Evolutionary conservation across 805 yeast genomes (phyloP).

Genomic region (Candida tibetensis): DNA sequence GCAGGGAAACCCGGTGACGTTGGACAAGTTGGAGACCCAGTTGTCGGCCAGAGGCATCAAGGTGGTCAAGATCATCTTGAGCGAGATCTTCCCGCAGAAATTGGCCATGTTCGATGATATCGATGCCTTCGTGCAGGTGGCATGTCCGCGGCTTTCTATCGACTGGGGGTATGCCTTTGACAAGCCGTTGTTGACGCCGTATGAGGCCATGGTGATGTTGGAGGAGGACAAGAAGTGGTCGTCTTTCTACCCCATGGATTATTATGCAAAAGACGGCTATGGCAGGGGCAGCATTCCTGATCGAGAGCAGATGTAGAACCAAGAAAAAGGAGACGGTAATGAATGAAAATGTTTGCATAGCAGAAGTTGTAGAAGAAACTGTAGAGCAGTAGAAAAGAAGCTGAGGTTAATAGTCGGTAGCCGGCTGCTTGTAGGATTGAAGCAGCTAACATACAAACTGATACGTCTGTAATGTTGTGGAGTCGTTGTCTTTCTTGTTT

Average conservation of each 20-base stretch:
- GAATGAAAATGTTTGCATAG: too few species aligned
- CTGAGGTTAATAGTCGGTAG: too few species aligned
- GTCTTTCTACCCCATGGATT: conserved; percentile 90
- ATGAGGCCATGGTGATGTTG: conserved; percentile 90
- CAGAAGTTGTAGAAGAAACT: too few species aligned
- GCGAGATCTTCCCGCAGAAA: conserved; percentile 93
- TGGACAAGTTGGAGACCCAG: conserved; percentile 58
- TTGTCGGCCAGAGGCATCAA: conserved; percentile 55
- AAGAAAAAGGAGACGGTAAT: too few species aligned
- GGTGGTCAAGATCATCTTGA: conserved; percentile 77
- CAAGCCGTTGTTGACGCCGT: conserved; percentile 89
- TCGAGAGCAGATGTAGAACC: too few species aligned
- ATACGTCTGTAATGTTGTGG: too few species aligned
- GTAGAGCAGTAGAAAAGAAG: too few species aligned
- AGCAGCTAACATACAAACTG: too few species aligned
- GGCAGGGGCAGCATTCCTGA: conserved; percentile 62
- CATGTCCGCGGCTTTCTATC: conserved; percentile 92
- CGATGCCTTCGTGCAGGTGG: conserved; percentile 95
- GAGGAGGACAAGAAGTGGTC: conserved; percentile 69
- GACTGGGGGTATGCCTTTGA: conserved; percentile 99
- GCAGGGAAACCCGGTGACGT: conserved; percentile 84
- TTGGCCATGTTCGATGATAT: conserved; percentile 88
- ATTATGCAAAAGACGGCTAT: conserved; percentile 84
- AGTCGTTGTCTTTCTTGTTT: too few species aligned
- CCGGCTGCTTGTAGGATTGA: too few species aligned